Evolutionary conservation across 2,329 filamentous ascomycete genomes (phyloP).

Genomic region (Aspergillus brasiliensis): DNA sequence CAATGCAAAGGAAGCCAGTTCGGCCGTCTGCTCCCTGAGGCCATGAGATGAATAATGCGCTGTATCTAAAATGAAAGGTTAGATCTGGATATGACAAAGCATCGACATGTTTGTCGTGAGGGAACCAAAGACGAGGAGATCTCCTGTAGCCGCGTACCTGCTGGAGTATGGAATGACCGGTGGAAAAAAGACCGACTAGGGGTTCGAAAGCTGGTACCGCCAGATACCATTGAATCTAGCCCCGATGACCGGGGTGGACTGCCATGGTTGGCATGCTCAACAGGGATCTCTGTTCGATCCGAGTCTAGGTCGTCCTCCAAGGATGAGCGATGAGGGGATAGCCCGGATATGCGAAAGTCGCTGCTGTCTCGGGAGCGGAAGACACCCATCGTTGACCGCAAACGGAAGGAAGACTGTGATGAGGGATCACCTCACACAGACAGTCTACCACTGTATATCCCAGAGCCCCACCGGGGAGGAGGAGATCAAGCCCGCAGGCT

Average conservation of each 20-base stretch:
- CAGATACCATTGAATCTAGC: conserved; percentile 32
- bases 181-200: conserved; percentile 50
- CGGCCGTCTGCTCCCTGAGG: conserved; percentile 83
- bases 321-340: conserved; percentile 26
- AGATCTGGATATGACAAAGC: conserved; percentile 15
- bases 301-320: conserved; percentile 25
- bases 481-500: conserved; percentile 4
- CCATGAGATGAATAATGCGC: conserved; percentile 72
- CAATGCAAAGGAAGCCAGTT: conserved; percentile 80
- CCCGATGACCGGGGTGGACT: conserved; percentile 30
- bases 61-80: conserved; percentile 58
- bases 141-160: conserved; percentile 33
- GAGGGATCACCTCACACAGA: neutral
- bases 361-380: conserved; percentile 33
- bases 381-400: conserved; percentile 28
- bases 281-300: conserved; percentile 24
- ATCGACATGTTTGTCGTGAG: too few relatives aligned
- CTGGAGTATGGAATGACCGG: conserved; percentile 45
- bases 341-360: conserved; percentile 31
- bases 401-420: neutral
- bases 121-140: neutral
- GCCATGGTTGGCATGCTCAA: conserved; percentile 33
- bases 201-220: conserved; percentile 40
- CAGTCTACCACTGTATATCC: neutral
- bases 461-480: neutral